Percentiles rank a stretch among this genome's conserved stretches.
Conservation (phyloP, 176 grass and related monocot species). For the Ampelocalamus luodianensis region DNA sequence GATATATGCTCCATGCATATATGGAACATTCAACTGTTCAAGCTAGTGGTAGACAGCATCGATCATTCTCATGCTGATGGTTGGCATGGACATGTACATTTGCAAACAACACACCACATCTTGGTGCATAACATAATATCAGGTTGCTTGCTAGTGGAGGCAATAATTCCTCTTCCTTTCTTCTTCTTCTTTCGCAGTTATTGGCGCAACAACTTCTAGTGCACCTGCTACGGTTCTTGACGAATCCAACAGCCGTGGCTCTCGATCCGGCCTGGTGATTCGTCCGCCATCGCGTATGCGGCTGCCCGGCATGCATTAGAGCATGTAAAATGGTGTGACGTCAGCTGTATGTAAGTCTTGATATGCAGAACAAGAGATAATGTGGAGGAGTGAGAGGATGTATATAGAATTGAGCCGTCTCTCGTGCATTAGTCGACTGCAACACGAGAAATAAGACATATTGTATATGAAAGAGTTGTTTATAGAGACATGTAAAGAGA, state of each 20-base stretch:
- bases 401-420: no score
- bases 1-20: neutral
- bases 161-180: conserved; percentile 35
- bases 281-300: conserved; percentile 17
- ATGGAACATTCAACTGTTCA: neutral
- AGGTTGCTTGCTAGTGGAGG: conserved; percentile 25
- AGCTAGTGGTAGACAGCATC: conserved; percentile 42
- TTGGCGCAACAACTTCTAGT: conserved; percentile 29
- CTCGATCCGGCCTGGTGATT: neutral
- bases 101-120: conserved; percentile 1
- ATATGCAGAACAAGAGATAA: no score
- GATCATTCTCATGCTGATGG: neutral
- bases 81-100: conserved; percentile 1
- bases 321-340: no score
- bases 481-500: no score
- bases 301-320: conserved; percentile 31
- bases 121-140: conserved; percentile 37
- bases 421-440: no score
- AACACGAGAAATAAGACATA: no score
- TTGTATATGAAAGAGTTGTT: no score
- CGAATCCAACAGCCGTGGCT: conserved; percentile 17
- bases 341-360: no score
- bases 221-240: conserved; percentile 47
- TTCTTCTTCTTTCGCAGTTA: neutral
- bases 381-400: no score